Evolutionary conservation across 106 monocot genomes (phyloP).

Genomic region (Phalaenopsis aphrodite): DNA sequence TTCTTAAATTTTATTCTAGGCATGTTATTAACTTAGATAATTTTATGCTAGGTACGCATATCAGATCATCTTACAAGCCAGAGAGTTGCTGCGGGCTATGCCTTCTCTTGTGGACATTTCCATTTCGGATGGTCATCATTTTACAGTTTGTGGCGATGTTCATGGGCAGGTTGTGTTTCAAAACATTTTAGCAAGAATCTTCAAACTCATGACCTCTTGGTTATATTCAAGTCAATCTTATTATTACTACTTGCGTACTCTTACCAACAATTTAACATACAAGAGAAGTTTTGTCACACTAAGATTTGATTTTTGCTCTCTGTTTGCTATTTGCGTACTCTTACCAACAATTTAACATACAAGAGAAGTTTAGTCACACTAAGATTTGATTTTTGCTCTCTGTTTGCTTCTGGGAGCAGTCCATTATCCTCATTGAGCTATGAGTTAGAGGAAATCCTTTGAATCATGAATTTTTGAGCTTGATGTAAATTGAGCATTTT

Average conservation of each 20-base stretch:
- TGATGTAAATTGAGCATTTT: background rate
- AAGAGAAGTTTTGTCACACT: background rate
- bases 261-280: background rate
- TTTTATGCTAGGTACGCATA: conserved; percentile 62
- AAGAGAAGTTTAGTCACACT: background rate
- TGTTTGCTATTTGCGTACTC: background rate
- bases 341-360: background rate
- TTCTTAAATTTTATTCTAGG: background rate
- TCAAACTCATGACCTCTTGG: background rate
- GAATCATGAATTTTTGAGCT: background rate
- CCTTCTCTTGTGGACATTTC: conserved; percentile 91
- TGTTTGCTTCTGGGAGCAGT: background rate
- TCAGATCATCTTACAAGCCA: conserved; percentile 75
- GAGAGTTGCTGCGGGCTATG: conserved; percentile 52
- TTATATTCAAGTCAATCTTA: background rate
- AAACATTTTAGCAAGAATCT: background rate
- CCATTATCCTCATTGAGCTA: background rate
- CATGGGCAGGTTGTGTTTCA: conserved; percentile 71
- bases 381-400: background rate
- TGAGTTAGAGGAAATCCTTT: background rate
- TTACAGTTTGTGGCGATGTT: conserved; percentile 95
- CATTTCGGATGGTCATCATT: conserved; percentile 57
- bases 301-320: background rate
- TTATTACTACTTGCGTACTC: background rate
- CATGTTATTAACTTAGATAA: background rate